phyloP scores from a whole-genome alignment of 2,329 filamentous ascomycete species.

The Nigrospora sphaerica region DNA sequence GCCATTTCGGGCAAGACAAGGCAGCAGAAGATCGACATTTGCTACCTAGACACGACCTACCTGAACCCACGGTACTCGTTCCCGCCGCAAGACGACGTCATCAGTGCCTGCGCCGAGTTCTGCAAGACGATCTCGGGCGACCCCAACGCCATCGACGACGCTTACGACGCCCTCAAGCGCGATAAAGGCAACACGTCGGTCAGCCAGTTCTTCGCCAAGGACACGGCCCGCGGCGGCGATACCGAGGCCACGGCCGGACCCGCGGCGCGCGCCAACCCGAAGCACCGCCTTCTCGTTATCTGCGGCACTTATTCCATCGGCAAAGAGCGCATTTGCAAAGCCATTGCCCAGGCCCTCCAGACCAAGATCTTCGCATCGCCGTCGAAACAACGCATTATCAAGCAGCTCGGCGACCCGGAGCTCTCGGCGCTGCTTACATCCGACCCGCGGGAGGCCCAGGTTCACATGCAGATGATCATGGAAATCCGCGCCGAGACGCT shows the following conservation, averaged over 20 bases:
- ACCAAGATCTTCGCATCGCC: constrained; percentile 87
- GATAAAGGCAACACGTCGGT: constrained; percentile 35
- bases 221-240: constrained; percentile 16
- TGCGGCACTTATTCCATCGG: constrained; percentile 98
- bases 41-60: constrained; percentile 96
- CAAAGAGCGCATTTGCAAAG: constrained; percentile 91
- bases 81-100: constrained; percentile 80
- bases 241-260: not conserved
- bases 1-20: constrained; percentile 60
- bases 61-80: constrained; percentile 94
- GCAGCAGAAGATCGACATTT: constrained; percentile 87
- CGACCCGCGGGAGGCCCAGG: constrained; percentile 78
- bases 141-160: constrained; percentile 38
- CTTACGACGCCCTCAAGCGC: constrained; percentile 37
- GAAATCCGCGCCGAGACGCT: constrained; percentile 89
- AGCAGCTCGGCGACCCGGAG: constrained; percentile 79
- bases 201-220: constrained; percentile 44
- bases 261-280: constrained; percentile 17
- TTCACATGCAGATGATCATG: constrained; percentile 96
- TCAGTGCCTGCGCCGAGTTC: constrained; percentile 79
- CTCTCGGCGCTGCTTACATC: constrained; percentile 70
- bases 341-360: constrained; percentile 77
- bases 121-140: constrained; percentile 72
- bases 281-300: constrained; percentile 73
- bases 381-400: constrained; percentile 76